These are phyloP conservation scores for Parsonsia alboflavescens DNA, from an alignment of 257 asterid species.

Conservation along the genomic window DNA sequence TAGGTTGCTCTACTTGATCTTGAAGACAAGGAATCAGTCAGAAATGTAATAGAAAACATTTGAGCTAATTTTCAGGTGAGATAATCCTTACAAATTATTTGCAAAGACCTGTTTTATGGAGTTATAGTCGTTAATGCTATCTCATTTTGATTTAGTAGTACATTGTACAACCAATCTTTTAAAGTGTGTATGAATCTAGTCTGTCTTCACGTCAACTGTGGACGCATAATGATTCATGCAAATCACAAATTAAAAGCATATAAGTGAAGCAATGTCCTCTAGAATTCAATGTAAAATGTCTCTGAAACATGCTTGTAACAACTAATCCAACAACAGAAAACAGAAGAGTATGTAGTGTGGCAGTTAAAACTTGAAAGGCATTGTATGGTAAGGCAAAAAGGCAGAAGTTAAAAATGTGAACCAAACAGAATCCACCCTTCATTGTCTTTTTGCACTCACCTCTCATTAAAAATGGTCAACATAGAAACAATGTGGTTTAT, in stretches of 20 bases:
- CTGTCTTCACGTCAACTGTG: background rate
- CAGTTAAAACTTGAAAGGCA: background rate
- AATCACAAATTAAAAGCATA: background rate
- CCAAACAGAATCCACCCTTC: background rate
- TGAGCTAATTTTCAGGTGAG: slow-evolving; percentile 1
- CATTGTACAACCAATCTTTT: background rate
- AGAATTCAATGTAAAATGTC: background rate
- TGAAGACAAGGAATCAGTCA: background rate
- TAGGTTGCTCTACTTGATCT: background rate
- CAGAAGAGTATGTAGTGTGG: background rate
- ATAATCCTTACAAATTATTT: background rate
- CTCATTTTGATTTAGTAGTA: background rate
- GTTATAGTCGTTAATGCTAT: background rate
- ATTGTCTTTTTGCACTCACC: background rate
- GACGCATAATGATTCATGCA: no score
- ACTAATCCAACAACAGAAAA: background rate
- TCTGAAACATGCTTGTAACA: background rate
- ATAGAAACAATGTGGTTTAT: background rate
- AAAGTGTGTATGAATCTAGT: background rate
- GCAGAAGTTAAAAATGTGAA: background rate
- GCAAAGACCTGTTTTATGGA: background rate
- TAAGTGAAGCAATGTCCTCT: background rate
- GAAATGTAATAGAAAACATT: background rate
- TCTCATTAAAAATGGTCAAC: background rate
- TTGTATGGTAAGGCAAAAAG: background rate